Conservation (phyloP, 495 filamentous ascomycete genomes). For the Penicillium nucicola region DNA sequence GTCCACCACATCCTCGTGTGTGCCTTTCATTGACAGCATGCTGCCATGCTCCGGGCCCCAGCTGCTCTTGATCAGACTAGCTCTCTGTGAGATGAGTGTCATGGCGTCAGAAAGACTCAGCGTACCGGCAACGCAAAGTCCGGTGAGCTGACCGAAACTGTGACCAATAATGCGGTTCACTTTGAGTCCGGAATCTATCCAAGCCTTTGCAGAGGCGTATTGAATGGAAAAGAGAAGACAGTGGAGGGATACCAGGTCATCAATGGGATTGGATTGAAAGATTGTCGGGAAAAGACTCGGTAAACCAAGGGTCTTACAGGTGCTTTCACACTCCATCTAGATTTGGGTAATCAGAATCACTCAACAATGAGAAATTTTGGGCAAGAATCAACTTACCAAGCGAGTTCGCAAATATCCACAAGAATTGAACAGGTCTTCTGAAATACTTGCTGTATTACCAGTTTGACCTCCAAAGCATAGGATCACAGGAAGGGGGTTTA, state of each 20-base stretch:
- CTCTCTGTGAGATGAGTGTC: constrained; percentile 37
- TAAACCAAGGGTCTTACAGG: neutral
- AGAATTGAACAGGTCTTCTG: constrained; percentile 23
- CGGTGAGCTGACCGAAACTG: constrained; percentile 53
- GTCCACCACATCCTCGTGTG: neutral
- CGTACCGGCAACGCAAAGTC: constrained; percentile 36
- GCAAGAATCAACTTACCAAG: neutral
- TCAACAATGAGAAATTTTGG: too few relatives aligned
- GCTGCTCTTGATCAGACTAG: constrained; percentile 8
- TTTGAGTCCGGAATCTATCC: constrained; percentile 48
- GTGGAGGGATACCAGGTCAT: constrained; percentile 40
- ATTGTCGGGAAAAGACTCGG: neutral
- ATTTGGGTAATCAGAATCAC: too few relatives aligned
- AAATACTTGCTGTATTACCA: constrained; percentile 14
- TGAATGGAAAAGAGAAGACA: constrained; percentile 45
- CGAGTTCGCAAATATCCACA: constrained; percentile 29
- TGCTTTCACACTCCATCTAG: neutral
- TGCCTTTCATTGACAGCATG: neutral
- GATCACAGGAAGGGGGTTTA: constrained; percentile 11
- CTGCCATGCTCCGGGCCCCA: neutral
- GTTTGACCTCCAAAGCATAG: constrained; percentile 36
- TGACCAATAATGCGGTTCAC: constrained; percentile 44
- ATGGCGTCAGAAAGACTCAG: constrained; percentile 37
- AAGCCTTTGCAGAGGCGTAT: constrained; percentile 45
- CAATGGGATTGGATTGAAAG: constrained; percentile 2